Evolutionary conservation across 495 filamentous ascomycete genomes (phyloP).

Genomic region (Hypomontagnella submonticulosa): DNA sequence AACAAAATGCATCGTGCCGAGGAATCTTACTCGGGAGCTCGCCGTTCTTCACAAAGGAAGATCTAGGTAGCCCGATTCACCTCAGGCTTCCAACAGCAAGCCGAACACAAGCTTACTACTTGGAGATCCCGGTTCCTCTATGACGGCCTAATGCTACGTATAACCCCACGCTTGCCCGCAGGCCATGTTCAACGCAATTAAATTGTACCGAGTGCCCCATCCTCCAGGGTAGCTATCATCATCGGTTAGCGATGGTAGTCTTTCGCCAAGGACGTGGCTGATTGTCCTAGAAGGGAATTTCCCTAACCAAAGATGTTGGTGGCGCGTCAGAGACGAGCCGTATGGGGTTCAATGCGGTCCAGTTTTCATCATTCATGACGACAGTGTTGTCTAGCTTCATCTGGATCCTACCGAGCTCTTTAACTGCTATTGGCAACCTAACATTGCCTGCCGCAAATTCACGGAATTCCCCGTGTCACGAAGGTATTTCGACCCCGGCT

Average conservation of each 20-base stretch:
- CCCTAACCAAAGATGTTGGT: conserved; percentile 24
- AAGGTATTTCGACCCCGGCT: conserved; percentile 22
- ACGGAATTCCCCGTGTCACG: conserved; percentile 26
- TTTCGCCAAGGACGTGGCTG: conserved; percentile 26
- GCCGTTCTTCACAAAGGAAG: conserved; percentile 17
- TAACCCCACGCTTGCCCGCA: conserved; percentile 41
- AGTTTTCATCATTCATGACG: conserved; percentile 38
- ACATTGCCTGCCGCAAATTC: conserved; percentile 12
- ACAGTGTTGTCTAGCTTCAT: conserved; percentile 35
- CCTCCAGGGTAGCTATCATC: conserved; percentile 22
- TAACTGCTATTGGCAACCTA: conserved; percentile 22
- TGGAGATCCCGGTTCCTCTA: conserved; percentile 30
- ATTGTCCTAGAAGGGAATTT: conserved; percentile 28
- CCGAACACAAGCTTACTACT: conserved; percentile 37
- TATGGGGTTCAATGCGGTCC: conserved; percentile 25
- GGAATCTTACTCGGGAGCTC: conserved; percentile 17
- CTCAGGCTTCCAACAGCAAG: conserved; percentile 17
- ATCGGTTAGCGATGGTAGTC: conserved; percentile 36
- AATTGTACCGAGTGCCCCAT: conserved; percentile 34
- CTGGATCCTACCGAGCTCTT: conserved; percentile 15
- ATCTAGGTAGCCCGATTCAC: conserved; percentile 13
- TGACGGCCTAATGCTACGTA: conserved; percentile 39
- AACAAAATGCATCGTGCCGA: conserved; percentile 31
- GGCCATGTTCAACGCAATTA: conserved; percentile 28
- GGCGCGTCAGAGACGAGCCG: conserved; percentile 19